Conservation (phyloP, 73 alveolate species). For the Symbiodinium natans region DNA sequence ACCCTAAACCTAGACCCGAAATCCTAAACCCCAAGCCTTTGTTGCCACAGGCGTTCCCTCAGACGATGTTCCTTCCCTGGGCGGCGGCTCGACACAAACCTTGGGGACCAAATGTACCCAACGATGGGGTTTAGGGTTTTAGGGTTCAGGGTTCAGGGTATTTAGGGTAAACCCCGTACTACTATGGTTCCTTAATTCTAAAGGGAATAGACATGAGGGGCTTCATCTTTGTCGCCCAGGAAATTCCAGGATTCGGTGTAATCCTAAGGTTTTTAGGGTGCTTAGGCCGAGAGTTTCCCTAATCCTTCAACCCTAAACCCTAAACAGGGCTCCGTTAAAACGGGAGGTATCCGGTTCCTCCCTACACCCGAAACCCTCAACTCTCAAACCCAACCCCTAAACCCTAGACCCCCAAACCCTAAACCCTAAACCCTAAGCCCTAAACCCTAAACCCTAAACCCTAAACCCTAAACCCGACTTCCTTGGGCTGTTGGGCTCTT, state of each 20-base stretch:
- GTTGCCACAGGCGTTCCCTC: constrained; percentile 8
- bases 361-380: too few relatives aligned
- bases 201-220: neutral
- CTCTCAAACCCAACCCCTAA: too few relatives aligned
- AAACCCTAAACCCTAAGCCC: too few relatives aligned
- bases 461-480: too few relatives aligned
- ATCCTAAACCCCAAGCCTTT: too few relatives aligned
- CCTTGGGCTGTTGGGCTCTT: too few relatives aligned
- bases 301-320: too few relatives aligned
- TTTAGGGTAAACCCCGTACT: neutral
- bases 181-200: neutral
- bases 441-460: too few relatives aligned
- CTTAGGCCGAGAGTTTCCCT: too few relatives aligned
- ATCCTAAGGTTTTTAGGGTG: neutral
- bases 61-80: constrained; percentile 38
- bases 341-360: too few relatives aligned
- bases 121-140: neutral
- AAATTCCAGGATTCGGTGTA: neutral
- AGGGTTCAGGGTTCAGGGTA: neutral
- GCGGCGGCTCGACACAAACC: neutral
- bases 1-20: neutral
- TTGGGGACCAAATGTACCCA: neutral
- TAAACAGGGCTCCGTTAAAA: too few relatives aligned
- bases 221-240: neutral
- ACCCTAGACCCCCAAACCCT: too few relatives aligned